Conservation (phyloP, 495 filamentous ascomycete genomes). For the Melanomma pulvis-pyrius region DNA sequence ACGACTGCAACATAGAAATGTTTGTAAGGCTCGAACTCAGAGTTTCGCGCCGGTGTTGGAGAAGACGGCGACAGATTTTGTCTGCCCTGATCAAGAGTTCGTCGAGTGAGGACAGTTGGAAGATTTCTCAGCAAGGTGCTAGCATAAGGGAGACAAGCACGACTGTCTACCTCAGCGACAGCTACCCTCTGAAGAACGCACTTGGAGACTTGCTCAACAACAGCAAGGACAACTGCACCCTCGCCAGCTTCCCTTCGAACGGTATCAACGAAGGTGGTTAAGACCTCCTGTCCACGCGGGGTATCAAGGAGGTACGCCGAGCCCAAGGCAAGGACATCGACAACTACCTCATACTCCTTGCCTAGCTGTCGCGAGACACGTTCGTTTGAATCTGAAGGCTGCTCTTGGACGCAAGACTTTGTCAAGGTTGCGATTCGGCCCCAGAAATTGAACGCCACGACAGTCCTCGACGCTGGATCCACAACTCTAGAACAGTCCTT, state of each 20-base stretch:
- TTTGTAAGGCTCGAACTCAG: conserved; percentile 62
- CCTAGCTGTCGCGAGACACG: conserved; percentile 27
- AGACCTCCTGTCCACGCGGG: conserved; percentile 46
- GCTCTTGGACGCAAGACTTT: conserved; percentile 22
- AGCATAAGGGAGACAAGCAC: conserved; percentile 29
- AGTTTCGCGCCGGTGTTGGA: conserved; percentile 47
- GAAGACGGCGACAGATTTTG: conserved; percentile 61
- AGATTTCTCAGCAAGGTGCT: conserved; percentile 40
- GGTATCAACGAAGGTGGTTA: conserved; percentile 59
- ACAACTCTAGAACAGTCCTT: conserved; percentile 25
- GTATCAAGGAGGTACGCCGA: not conserved
- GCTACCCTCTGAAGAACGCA: conserved; percentile 36
- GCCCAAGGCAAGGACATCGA: conserved; percentile 34
- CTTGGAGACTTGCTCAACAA: conserved; percentile 74
- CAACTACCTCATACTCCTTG: conserved; percentile 32
- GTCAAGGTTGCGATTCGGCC: conserved; percentile 7
- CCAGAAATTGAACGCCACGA: conserved; percentile 27
- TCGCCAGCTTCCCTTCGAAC: conserved; percentile 69
- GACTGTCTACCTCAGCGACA: conserved; percentile 19
- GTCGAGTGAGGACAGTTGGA: conserved; percentile 42
- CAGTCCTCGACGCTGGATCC: not conserved
- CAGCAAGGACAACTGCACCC: conserved; percentile 59
- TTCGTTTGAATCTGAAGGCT: conserved; percentile 15
- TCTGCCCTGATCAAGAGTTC: conserved; percentile 60
- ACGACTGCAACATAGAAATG: conserved; percentile 53